Conservation (phyloP, 345 rosid species). For the Jatropha curcas region DNA sequence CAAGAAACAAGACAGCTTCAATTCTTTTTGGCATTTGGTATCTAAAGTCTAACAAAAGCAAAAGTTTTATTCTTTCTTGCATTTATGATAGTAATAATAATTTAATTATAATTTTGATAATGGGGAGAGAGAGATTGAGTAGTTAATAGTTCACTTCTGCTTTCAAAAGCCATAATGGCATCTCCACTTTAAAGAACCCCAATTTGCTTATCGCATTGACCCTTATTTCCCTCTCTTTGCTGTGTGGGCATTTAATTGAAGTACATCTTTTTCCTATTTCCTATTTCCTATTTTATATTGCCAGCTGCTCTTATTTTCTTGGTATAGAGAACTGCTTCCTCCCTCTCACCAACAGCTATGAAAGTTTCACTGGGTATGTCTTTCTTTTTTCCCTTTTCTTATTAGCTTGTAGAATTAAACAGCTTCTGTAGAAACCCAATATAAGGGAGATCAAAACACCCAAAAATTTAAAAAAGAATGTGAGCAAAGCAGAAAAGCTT, state of each 20-base stretch:
- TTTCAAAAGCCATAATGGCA: constrained; percentile 20
- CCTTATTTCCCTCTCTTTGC: background rate
- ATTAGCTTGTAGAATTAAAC: background rate
- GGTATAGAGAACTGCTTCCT: constrained; percentile 11
- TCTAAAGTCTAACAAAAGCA: background rate
- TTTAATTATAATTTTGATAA: background rate
- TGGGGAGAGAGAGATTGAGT: background rate
- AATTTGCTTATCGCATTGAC: constrained; percentile 21
- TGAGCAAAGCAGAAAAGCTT: background rate
- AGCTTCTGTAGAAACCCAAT: background rate
- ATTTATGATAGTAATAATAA: background rate
- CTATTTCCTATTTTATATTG: too few species aligned
- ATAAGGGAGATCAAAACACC: background rate
- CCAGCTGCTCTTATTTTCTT: constrained; percentile 4
- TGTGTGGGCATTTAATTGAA: background rate
- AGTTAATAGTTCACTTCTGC: too few species aligned
- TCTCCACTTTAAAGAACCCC: constrained; percentile 25
- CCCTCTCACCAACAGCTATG: constrained; percentile 11
- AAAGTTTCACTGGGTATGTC: constrained; percentile 16
- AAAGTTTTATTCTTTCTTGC: background rate
- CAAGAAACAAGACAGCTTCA: background rate
- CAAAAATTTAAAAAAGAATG: background rate
- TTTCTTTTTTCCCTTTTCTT: background rate
- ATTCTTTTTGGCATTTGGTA: background rate
- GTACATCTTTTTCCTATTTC: background rate